A percentile compares a stretch with the other conserved stretches of the same genome.
Conservation (phyloP, 306 rosid species). For the Benincasa hispida region DNA sequence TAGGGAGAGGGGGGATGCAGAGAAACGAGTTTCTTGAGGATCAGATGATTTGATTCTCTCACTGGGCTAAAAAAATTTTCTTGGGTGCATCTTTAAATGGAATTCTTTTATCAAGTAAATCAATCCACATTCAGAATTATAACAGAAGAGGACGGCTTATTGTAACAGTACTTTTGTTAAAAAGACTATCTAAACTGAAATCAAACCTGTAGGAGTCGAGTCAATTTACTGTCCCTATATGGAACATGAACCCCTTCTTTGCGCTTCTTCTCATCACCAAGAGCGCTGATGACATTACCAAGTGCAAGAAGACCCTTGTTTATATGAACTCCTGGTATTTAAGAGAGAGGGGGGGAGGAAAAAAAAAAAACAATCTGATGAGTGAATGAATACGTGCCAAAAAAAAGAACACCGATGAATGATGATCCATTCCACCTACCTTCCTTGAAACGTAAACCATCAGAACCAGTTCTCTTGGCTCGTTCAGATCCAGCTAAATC, state of each 20-base stretch:
- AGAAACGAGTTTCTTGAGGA: neutral
- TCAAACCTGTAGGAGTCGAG: constrained; percentile 93
- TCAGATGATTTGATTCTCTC: neutral
- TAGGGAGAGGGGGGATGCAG: neutral
- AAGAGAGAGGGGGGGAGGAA: too few relatives aligned
- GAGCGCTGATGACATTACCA: constrained; percentile 98
- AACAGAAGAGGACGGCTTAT: neutral
- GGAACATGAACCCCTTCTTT: constrained; percentile 96
- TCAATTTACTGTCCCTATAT: constrained; percentile 93
- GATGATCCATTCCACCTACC: constrained; percentile 30
- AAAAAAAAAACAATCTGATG: constrained; percentile 11
- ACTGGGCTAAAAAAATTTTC: neutral
- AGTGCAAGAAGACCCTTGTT: constrained; percentile 99
- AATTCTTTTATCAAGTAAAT: neutral
- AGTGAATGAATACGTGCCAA: constrained; percentile 1
- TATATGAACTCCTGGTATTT: constrained; percentile 80
- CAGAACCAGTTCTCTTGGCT: constrained; percentile 98
- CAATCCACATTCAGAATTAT: neutral
- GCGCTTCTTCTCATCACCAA: constrained; percentile 99
- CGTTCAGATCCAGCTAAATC: constrained; percentile 99
- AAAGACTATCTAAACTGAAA: constrained; percentile 7
- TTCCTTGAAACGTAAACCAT: constrained; percentile 96
- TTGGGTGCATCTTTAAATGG: neutral
- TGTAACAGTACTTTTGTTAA: neutral
- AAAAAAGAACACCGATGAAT: constrained; percentile 4